Base-by-base conservation (phyloP, 2,329 filamentous ascomycete species). In the Arthrobotrys sphaeroides region DNA sequence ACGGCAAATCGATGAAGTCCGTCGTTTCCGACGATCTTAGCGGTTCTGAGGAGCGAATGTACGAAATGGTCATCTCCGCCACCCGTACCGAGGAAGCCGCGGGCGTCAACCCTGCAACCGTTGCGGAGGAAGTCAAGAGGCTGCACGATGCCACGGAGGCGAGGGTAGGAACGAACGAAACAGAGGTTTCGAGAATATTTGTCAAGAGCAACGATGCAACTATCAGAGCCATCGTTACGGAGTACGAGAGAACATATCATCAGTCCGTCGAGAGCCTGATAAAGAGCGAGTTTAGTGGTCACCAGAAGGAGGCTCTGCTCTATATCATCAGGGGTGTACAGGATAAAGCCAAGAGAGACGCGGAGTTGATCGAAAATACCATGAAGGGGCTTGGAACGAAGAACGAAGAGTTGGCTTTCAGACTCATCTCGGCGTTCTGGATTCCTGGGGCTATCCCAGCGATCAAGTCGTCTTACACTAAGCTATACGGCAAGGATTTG, bases 331-430 rank as follows among this genome's bases (percentile, higher is more conserved):
- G 97, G 83, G 92, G 90, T 78, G 92, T 92, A 70, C 90, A 91
- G 86, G 90, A 93, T 78, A 80, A 79, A 47, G 62, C 78, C 9
- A 38, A 61, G 33, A 13, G 79, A 9, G 94, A 96, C 79, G 95
- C 94, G 0, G 84, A 87, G 20, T 84, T 92, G 5, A 86, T 98
- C n/a, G 93, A 97, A 81, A 90, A 91, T 7, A 86, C 91, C 10
- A 98, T 98, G 94, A 87, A 88, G 0, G 94, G 94, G 0, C 79
- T 90, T 77, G 94, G 94, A 1, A 98, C 95, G 6, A 94, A 94
- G 82, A 94, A 98, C 76, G 84, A 89, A 28, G 85, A 94, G 6
- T 86, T 98, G 2, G 87, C 96, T 12, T 87, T 89, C 24, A 87
- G 93, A 16, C 86, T 95, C 1, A 88, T 97, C 0, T 86, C 91